These are phyloP conservation scores for Pseudogymnoascus sp. DNA, from an alignment of 2,329 filamentous ascomycete genomes.

Conservation along the genomic window DNA sequence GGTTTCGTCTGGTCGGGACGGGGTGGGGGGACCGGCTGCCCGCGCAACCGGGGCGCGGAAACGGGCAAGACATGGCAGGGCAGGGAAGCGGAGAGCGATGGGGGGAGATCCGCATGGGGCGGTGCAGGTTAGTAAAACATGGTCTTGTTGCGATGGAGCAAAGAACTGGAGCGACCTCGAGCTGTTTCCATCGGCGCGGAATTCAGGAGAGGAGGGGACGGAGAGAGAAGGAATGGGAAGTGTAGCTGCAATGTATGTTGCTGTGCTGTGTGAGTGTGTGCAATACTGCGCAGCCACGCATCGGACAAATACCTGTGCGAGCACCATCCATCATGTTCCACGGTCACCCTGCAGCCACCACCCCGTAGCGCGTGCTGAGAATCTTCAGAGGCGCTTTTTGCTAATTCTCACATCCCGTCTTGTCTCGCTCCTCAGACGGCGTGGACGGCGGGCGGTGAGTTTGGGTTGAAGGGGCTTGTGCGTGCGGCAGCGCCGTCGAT, in stretches of 20 bases:
- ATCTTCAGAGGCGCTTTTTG: conserved; percentile 1
- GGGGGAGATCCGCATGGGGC: conserved; percentile 21
- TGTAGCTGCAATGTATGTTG: not conserved
- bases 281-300: not conserved
- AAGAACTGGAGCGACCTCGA: not conserved
- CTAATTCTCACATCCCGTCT: not conserved
- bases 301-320: not conserved
- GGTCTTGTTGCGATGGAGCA: not conserved
- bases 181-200: not conserved
- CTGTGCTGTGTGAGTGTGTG: not conserved
- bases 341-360: not conserved
- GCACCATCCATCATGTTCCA: not conserved
- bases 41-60: not conserved
- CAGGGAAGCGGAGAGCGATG: not conserved
- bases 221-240: not conserved
- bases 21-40: not conserved
- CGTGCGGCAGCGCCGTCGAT: conserved; percentile 1
- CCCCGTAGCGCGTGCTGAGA: not conserved
- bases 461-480: not conserved
- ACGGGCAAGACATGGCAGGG: not conserved
- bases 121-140: not conserved
- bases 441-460: not conserved
- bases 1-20: not conserved
- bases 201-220: not conserved
- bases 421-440: not conserved